These are phyloP conservation scores for Chlorella sp. DNA, from an alignment of 139 green algal genomes.

Conservation along the genomic window DNA sequence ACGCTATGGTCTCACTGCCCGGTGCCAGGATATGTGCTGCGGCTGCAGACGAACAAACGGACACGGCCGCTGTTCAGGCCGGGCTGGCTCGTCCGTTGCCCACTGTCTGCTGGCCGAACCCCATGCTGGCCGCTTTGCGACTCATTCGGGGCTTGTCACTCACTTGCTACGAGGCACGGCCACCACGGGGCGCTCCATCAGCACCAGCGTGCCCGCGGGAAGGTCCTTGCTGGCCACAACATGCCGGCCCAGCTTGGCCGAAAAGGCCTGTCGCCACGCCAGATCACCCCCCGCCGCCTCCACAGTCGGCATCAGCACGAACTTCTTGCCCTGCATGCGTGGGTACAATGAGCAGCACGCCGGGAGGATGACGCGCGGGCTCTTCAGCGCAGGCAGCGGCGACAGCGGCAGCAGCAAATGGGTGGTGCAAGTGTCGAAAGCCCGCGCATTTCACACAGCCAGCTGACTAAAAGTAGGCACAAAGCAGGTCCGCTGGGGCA, in stretches of 20 bases:
- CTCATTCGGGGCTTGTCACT: too few species aligned
- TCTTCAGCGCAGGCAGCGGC: not conserved
- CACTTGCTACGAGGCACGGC: slow-evolving; percentile 26
- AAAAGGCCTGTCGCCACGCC: slow-evolving; percentile 28
- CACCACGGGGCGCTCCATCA: slow-evolving; percentile 34
- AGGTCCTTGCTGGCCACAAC: slow-evolving; percentile 39
- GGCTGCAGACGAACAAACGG: too few species aligned
- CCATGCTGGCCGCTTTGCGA: too few species aligned
- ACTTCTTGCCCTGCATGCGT: slow-evolving; percentile 29
- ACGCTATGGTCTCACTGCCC: too few species aligned
- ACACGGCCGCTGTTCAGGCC: too few species aligned
- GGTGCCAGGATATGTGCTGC: too few species aligned
- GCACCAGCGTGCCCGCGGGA: slow-evolving; percentile 29
- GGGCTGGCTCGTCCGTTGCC: too few species aligned
- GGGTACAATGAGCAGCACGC: not conserved
- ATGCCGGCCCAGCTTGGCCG: slow-evolving; percentile 14
- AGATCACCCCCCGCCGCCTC: not conserved
- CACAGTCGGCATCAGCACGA: slow-evolving; percentile 21
- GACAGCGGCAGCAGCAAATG: not conserved
- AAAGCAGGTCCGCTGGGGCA: too few species aligned
- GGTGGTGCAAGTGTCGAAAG: too few species aligned
- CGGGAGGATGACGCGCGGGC: not conserved
- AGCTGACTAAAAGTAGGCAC: not conserved
- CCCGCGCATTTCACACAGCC: not conserved
- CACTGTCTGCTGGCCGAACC: too few species aligned